Evolutionary conservation across 2,329 filamentous ascomycete species (phyloP), one percentile per base, ranked within the genome.

Genomic region (Fusarium camptoceras): DNA sequence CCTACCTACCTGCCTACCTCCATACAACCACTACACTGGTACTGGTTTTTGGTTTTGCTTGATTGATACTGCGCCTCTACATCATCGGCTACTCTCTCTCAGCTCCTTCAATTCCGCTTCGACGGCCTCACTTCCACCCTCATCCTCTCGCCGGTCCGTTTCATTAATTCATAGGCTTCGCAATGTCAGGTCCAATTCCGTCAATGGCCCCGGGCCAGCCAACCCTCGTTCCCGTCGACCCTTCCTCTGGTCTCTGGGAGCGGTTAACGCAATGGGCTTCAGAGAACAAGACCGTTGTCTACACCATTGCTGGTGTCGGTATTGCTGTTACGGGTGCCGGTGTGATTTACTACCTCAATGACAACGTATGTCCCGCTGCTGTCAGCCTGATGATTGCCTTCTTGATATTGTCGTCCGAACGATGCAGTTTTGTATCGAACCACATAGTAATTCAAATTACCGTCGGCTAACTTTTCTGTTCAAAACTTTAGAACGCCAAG

Each of bases 251-350:
- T 48, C 83, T 96, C 59, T 97, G 94, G 94, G 93, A 97, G 81
- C 91, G 94, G 76, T 85, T 98, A 82, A 92, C 94, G 72, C 91
- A 86, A 78, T 99, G 96, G 95, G 94, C 92, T 16, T 93, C 94
- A 4, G 95, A 98, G 80, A 94, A 99, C 84, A 98, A 98, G 85
- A 92, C 93, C 49, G 88, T 95, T 57, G 94, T 97, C 69, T 99
- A 98, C 83, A 98, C 96, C 73, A 93, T 98, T 82, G 96, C 95
- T 59, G 96, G 96, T 77, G 92, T 97, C 64, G 95, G 95, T 56
- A 88, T 97, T 49, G 94, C 98, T 44, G 92, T 97, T 59, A 96
- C 94, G 16, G 93, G 93, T 66, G 95, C 94, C 34, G 95, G 96
- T 74, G 93, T 93, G 44, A 91, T 97, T 78, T 99, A 98, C 85